These are phyloP conservation scores for Castanopsis chinensis DNA, from an alignment of 306 rosid genomes.

Conservation along the genomic window DNA sequence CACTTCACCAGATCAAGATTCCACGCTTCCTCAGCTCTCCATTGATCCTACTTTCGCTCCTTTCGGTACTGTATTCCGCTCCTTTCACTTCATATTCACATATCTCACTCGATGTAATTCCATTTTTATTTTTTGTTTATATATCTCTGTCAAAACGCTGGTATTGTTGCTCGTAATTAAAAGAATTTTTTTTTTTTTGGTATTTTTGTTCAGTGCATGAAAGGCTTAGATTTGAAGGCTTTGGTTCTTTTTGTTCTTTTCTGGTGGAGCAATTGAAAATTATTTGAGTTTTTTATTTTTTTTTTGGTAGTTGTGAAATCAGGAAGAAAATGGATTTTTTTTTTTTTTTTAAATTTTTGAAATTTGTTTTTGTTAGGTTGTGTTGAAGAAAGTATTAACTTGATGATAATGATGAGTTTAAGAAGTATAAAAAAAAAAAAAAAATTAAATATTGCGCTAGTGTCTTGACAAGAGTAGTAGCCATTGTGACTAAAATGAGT, in stretches of 20 bases:
- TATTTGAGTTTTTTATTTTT: neutral
- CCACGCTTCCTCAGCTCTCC: constrained; percentile 46
- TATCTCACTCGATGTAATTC: neutral
- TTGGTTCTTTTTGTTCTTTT: neutral
- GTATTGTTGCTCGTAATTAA: neutral
- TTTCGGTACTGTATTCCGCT: neutral
- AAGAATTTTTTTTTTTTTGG: neutral
- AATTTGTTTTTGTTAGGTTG: neutral
- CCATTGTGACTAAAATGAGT: neutral
- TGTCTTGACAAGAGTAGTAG: neutral
- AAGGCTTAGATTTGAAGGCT: constrained; percentile 7
- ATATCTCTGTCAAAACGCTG: neutral
- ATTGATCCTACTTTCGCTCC: constrained; percentile 22
- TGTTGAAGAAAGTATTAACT: neutral
- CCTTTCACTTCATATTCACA: neutral
- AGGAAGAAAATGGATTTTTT: neutral
- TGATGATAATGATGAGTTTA: neutral
- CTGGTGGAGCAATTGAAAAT: no score
- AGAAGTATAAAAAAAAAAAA: neutral
- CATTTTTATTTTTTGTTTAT: neutral
- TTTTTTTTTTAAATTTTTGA: no score
- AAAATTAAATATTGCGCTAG: neutral
- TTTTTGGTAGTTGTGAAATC: neutral
- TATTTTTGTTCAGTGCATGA: neutral
- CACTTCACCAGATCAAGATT: constrained; percentile 56